Evolutionary conservation across 306 rosid species (phyloP).

Genomic region (Castanospermum australe): DNA sequence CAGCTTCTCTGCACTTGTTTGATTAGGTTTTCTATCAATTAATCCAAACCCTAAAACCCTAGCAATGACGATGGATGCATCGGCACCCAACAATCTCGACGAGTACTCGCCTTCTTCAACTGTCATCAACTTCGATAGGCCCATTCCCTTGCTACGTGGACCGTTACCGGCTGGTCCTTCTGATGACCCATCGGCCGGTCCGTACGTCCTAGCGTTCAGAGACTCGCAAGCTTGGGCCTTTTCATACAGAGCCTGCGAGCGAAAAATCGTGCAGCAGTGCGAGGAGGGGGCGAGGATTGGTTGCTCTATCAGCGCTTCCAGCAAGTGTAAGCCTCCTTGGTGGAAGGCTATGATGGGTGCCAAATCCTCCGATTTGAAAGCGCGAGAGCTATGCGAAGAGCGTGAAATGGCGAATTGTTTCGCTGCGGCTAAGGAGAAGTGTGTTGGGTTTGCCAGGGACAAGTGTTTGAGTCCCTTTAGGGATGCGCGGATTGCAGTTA

Average conservation of each 20-base stretch:
- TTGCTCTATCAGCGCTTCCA: conserved; percentile 44
- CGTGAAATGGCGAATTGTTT: conserved; percentile 38
- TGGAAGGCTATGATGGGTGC: conserved; percentile 56
- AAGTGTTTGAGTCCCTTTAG: conserved; percentile 62
- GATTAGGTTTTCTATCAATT: not conserved
- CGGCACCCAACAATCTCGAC: conserved; percentile 29
- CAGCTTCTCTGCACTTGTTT: not conserved
- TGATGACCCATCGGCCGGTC: conserved; percentile 46
- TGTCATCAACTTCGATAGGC: conserved; percentile 49
- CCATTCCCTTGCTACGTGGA: conserved; percentile 64
- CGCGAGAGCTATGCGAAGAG: conserved; percentile 65
- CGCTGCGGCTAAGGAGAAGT: conserved; percentile 35
- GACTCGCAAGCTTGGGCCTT: conserved; percentile 68
- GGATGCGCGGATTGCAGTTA: conserved; percentile 59
- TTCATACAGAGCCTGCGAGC: conserved; percentile 55
- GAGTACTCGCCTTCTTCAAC: conserved; percentile 61
- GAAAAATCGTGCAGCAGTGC: conserved; percentile 63
- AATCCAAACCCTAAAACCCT: not conserved
- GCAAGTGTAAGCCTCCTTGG: conserved; percentile 70
- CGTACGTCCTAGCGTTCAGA: conserved; percentile 63
- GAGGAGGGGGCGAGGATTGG: conserved; percentile 69
- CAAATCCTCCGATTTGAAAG: conserved; percentile 48
- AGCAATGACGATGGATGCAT: conserved; percentile 31
- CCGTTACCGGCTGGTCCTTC: conserved; percentile 48
- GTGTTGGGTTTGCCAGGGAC: conserved; percentile 55